Evolutionary conservation across 148 eudicot genomes (phyloP), one percentile per base, ranked within the genome.

Genomic region (Heliosperma pusillum): DNA sequence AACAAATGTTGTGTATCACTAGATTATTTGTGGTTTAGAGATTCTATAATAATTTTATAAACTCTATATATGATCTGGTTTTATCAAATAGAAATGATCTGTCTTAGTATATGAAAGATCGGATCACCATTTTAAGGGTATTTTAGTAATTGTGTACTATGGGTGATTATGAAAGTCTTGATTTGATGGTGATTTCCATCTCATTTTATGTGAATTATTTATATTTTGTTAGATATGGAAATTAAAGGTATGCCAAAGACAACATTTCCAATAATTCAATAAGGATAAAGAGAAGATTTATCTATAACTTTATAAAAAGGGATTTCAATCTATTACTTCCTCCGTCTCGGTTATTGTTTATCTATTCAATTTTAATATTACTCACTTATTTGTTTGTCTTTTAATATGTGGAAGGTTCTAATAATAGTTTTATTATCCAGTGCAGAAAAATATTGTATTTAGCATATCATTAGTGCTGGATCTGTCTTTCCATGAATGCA

Each of bases 21-120:
- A 24, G 22, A 66, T 30, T 62, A 62, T 74, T 53, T 75, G 75
- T 80, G 78, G 78, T 52, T 53, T 64, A 24, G n/a, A 75, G 74
- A 53, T 61, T 69, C 21, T 69, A 72, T 52, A 57, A 36, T n/a
- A 22, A 50, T 13, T 50, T 4, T 16, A 50, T 50, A 50, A 50
- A 50, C 3, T 50, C 17, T 15, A 50, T 45, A 10, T 69, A 40
- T 53, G 71, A 21, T 71, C 30, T 40, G 25, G 25, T 52, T 52
- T 17, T 40, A 22, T 30, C 40, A 56, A 33, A 11, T n/a, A 15
- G 17, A 58, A 25, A 44, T 69, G 55, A 50, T 50, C 61, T 58
- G 70, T 77, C 79, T 70, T 77, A 59, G 66, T 22, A 67, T 61
- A 36, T 58, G 36, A 57, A 45, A 59, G 26, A 76, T 45, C 45